These are phyloP conservation scores for Aspergillus glaucus DNA, from an alignment of 2,329 filamentous ascomycete genomes.

Conservation along the genomic window DNA sequence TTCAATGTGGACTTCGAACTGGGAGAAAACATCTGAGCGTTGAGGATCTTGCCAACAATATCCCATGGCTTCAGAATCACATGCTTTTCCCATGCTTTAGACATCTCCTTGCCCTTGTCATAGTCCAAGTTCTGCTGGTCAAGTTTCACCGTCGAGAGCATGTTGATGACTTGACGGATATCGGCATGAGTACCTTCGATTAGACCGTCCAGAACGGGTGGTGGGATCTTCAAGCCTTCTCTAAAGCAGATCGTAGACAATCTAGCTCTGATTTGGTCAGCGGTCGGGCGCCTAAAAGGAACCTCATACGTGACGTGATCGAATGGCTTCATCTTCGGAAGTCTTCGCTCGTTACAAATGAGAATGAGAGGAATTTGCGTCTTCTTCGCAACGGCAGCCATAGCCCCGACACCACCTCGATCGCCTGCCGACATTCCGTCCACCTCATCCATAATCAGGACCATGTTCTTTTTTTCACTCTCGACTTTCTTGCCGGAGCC, in stretches of 20 bases:
- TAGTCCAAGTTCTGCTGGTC: conserved; percentile 75
- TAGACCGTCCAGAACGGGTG: conserved; percentile 78
- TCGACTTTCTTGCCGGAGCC: conserved; percentile 76
- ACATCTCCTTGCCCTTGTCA: conserved; percentile 85
- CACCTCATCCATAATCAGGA: conserved; percentile 97
- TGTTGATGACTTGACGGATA: conserved; percentile 97
- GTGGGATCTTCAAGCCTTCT: conserved; percentile 79
- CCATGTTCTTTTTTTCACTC: conserved; percentile 78
- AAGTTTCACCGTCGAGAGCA: conserved; percentile 90
- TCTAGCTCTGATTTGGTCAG: conserved; percentile 82
- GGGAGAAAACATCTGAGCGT: conserved; percentile 74
- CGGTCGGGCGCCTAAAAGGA: conserved; percentile 79
- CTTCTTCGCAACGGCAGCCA: conserved; percentile 93
- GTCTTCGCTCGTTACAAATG: conserved; percentile 89
- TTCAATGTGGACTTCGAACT: conserved; percentile 83
- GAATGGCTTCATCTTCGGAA: conserved; percentile 98
- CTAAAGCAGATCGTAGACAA: conserved; percentile 94
- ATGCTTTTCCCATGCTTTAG: conserved; percentile 97
- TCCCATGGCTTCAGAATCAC: conserved; percentile 97
- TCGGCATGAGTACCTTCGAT: conserved; percentile 95
- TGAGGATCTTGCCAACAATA: conserved; percentile 88
- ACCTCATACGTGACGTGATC: conserved; percentile 79
- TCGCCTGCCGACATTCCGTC: conserved; percentile 98
- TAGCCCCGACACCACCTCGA: conserved; percentile 85
- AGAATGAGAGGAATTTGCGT: conserved; percentile 91